A percentile compares a stretch with the other conserved stretches of the same genome.
Conservation (phyloP, 345 rosid genomes). For the Lumnitzera littorea region DNA sequence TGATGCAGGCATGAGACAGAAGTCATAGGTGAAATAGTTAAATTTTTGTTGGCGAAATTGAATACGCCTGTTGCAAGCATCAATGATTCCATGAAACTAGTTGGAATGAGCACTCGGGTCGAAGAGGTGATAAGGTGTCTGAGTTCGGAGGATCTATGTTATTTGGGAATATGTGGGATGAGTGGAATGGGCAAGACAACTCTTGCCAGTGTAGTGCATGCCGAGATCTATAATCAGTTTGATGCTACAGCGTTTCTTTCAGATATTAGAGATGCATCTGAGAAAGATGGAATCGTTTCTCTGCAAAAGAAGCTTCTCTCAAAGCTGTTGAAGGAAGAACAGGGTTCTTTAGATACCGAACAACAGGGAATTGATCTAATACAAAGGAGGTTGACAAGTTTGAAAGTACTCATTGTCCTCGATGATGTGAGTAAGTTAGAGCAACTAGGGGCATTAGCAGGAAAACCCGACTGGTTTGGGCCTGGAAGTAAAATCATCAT, state of each 20-base stretch:
- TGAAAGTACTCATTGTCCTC: no score
- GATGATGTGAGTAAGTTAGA: no score
- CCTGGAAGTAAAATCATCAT: no score
- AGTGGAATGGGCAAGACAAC: conserved; percentile 1
- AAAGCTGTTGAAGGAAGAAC: neutral
- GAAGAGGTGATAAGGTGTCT: neutral
- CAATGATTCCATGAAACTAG: neutral
- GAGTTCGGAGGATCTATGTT: neutral
- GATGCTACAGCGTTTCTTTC: conserved; percentile 18
- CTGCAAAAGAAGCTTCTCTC: conserved; percentile 5
- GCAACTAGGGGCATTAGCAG: no score
- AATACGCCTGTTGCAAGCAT: neutral
- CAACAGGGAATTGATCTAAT: no score
- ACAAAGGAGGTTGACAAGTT: no score
- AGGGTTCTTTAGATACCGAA: no score
- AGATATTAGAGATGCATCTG: conserved; percentile 22
- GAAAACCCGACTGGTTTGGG: no score
- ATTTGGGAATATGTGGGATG: conserved; percentile 1
- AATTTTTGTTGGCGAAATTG: neutral
- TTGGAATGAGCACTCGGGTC: conserved; percentile 3
- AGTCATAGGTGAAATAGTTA: neutral
- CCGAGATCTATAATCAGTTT: conserved; percentile 9
- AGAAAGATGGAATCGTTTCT: neutral
- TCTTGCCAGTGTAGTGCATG: conserved; percentile 19
- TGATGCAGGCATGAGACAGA: neutral